These are phyloP conservation scores for Aspergillus sp. DNA, from an alignment of 2,329 filamentous ascomycete species.

Conservation along the genomic window DNA sequence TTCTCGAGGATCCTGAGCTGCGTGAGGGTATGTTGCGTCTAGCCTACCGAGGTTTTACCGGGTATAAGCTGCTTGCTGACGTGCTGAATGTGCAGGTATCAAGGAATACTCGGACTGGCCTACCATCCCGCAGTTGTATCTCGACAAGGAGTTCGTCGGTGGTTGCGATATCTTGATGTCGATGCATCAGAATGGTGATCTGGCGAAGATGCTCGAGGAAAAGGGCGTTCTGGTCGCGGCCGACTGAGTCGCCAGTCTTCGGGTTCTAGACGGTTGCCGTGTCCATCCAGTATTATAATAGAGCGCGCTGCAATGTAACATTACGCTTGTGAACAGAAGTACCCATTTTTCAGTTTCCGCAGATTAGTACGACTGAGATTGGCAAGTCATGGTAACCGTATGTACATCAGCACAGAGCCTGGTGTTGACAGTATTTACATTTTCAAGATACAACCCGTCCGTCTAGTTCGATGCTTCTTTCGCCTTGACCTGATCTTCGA, in stretches of 20 bases:
- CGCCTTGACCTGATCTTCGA: slow-evolving; percentile 65
- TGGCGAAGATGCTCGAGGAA: slow-evolving; percentile 88
- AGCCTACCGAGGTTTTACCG: not conserved
- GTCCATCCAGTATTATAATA: not conserved
- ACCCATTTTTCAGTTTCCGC: no score
- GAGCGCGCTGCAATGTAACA: no score
- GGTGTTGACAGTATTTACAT: slow-evolving; percentile 5
- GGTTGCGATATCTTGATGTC: slow-evolving; percentile 96
- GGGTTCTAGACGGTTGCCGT: not conserved
- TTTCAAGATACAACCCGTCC: not conserved
- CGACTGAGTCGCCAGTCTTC: slow-evolving; percentile 37
- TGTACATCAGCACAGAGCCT: not conserved
- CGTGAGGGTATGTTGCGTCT: slow-evolving; percentile 62
- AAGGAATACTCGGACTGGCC: slow-evolving; percentile 99
- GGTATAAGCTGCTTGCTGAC: slow-evolving; percentile 1
- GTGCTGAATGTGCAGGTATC: slow-evolving; percentile 62
- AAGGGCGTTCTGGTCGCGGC: slow-evolving; percentile 77
- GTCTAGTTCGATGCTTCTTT: slow-evolving; percentile 49
- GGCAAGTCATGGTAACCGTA: no score
- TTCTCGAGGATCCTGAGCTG: slow-evolving; percentile 85
- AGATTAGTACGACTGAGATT: no score
- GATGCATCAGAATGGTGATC: slow-evolving; percentile 94
- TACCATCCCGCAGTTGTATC: slow-evolving; percentile 94
- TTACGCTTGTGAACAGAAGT: no score
- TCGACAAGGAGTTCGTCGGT: slow-evolving; percentile 93